Base-by-base conservation (phyloP, 2,329 filamentous ascomycete species). In the Neofusicoccum sp. region DNA sequence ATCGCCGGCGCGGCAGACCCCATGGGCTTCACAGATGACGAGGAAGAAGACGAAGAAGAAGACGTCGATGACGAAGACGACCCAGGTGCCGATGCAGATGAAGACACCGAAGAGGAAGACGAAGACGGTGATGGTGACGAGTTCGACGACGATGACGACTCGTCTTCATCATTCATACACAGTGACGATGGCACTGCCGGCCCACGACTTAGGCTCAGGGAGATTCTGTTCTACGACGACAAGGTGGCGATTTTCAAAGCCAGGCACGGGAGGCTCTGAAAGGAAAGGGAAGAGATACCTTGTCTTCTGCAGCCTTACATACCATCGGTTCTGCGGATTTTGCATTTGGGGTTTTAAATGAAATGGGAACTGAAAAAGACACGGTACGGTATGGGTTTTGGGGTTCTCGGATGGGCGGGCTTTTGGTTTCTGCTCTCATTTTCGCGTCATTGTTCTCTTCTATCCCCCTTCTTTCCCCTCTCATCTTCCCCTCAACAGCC, bases 171-270 rank as follows among this genome's bases (percentile, higher is more conserved):
- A 4, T 79, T 80, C 49, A 70, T 78, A 64, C 79, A 81, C 24
- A 60, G 59, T 26, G 36, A 81, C 20, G 76, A 78, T 5, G 75
- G 79, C 14, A 73, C 77, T 40, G 75, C 72, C 77, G 82, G 67
- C 5, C 71, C 75, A 31, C 81, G 81, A 64, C 80, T 93, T 62
- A 82, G 86, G 59, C 77, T 93, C 65, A 80, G 89, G 63, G 89
- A 93, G 78, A 93, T 95, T 64, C 74, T 93, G 64, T 93, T 91
- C 73, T 93, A 91, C 68, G 90, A 93, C 71, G 90, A 93, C 71
- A 90, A 91, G 74, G 86, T 91, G 58, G 86, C 88, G 30, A 87
- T 93, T 61, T 93, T 93, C 76, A 89, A 88, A 72, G 88, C 89
- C 33, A 83, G 90, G 63, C 87, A 90, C 74, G 86, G 83, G 58